These are phyloP conservation scores for Russula foetens DNA, from an alignment of 768 basidiomycete species.

Conservation along the genomic window DNA sequence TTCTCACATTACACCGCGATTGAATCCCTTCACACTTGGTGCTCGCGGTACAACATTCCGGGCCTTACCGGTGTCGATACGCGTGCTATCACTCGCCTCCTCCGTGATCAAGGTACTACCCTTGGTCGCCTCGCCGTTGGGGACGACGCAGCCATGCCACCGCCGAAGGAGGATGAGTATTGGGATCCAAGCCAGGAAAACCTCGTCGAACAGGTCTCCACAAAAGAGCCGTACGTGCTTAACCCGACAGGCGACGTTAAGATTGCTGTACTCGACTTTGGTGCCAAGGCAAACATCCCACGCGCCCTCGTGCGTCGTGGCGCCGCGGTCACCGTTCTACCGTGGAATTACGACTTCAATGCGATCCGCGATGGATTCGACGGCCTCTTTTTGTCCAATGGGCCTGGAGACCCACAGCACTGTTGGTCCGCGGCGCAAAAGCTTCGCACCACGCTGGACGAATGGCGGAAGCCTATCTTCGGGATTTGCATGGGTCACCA, in stretches of 20 bases:
- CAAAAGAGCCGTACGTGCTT: slow-evolving; percentile 71
- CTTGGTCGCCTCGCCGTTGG: slow-evolving; percentile 88
- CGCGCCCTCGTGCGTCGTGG: slow-evolving; percentile 87
- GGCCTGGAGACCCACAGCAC: slow-evolving; percentile 88
- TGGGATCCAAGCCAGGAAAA: slow-evolving; percentile 93
- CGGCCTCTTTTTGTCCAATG: slow-evolving; percentile 93
- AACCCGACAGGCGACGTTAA: slow-evolving; percentile 84
- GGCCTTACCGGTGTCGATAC: slow-evolving; percentile 97
- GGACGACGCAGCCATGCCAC: slow-evolving; percentile 48
- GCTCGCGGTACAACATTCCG: slow-evolving; percentile 79
- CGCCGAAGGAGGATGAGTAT: slow-evolving; percentile 63
- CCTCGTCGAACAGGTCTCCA: slow-evolving; percentile 89
- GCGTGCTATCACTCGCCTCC: slow-evolving; percentile 85
- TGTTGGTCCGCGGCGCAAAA: slow-evolving; percentile 80
- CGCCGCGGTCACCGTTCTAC: slow-evolving; percentile 89
- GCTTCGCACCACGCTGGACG: slow-evolving; percentile 70
- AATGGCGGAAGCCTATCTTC: slow-evolving; percentile 93
- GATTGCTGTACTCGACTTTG: slow-evolving; percentile 95
- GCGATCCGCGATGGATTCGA: slow-evolving; percentile 82
- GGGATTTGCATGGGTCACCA: slow-evolving; percentile 99
- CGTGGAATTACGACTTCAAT: slow-evolving; percentile 98
- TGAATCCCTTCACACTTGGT: slow-evolving; percentile 92
- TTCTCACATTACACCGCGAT: slow-evolving; percentile 93
- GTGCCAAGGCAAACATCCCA: slow-evolving; percentile 94
- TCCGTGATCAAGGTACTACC: slow-evolving; percentile 96